These are phyloP conservation scores for Dichomitus squalens DNA, from an alignment of 1,284 basidiomycete genomes.

Conservation along the genomic window DNA sequence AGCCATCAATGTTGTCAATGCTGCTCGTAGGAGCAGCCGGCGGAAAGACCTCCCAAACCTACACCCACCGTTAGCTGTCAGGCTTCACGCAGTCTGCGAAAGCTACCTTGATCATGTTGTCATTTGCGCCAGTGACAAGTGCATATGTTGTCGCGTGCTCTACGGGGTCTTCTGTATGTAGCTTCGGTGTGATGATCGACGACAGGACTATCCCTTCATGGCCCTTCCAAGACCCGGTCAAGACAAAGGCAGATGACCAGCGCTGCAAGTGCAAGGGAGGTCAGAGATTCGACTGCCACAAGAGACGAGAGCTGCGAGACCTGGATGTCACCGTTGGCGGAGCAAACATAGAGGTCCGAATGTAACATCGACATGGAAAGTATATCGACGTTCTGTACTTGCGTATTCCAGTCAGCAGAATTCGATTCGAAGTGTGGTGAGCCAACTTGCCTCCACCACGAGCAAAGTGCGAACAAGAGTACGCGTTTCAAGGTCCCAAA, in stretches of 20 bases:
- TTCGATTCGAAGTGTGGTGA: no score
- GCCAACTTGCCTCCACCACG: slow-evolving; percentile 84
- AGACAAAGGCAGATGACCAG: slow-evolving; percentile 83
- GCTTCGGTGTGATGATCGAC: slow-evolving; percentile 53
- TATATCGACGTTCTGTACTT: slow-evolving; percentile 68
- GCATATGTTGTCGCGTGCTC: slow-evolving; percentile 36
- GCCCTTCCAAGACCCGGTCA: slow-evolving; percentile 78
- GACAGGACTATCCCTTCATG: slow-evolving; percentile 86
- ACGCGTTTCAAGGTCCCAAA: slow-evolving; percentile 90
- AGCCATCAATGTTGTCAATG: slow-evolving; percentile 16
- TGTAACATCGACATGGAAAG: slow-evolving; percentile 77
- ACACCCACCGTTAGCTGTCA: background rate
- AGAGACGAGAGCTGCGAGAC: slow-evolving; percentile 35
- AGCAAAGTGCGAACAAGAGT: slow-evolving; percentile 86
- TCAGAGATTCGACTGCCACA: background rate
- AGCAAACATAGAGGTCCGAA: slow-evolving; percentile 81
- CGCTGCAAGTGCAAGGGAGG: slow-evolving; percentile 44
- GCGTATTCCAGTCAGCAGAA: background rate
- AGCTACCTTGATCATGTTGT: slow-evolving; percentile 77
- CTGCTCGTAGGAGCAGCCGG: slow-evolving; percentile 28
- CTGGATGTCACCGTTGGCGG: slow-evolving; percentile 81
- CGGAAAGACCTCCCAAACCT: slow-evolving; percentile 60
- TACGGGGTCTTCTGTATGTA: slow-evolving; percentile 8
- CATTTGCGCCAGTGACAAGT: slow-evolving; percentile 84
- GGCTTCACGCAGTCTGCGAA: background rate